phyloP scores from a whole-genome alignment of 495 filamentous ascomycete genomes.

The Cladorrhinum samala region DNA sequence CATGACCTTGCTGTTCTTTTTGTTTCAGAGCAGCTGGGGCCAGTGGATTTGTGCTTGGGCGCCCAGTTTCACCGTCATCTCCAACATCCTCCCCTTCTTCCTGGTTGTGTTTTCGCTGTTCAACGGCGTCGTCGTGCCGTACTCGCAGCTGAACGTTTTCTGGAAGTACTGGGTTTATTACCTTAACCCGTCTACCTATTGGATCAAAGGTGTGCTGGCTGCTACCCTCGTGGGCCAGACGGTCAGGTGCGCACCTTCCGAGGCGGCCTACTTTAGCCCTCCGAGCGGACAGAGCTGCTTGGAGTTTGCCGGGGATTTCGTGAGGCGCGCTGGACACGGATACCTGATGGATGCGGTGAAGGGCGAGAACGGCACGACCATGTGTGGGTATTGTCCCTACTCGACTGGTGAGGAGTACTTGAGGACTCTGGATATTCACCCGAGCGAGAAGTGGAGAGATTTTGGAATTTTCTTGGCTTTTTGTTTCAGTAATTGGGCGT shows the following conservation, averaged over 20 bases:
- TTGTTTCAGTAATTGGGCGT: constrained; percentile 66
- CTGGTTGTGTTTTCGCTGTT: constrained; percentile 71
- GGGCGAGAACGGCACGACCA: constrained; percentile 39
- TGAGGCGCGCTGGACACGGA: constrained; percentile 39
- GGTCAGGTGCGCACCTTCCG: constrained; percentile 52
- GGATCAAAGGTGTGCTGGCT: constrained; percentile 67
- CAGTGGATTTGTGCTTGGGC: constrained; percentile 83
- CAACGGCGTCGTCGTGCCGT: constrained; percentile 67
- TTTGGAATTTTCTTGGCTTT: constrained; percentile 77
- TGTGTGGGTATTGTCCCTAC: constrained; percentile 76
- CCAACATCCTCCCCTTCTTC: constrained; percentile 70
- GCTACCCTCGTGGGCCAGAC: constrained; percentile 48
- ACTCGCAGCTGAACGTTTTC: constrained; percentile 55
- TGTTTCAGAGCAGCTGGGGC: constrained; percentile 73
- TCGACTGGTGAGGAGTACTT: constrained; percentile 61
- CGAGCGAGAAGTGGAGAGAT: constrained; percentile 58
- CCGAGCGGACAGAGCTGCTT: constrained; percentile 58
- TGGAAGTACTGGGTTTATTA: constrained; percentile 77
- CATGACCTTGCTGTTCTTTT: constrained; percentile 75
- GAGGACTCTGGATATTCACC: constrained; percentile 57
- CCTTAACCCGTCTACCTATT: constrained; percentile 63
- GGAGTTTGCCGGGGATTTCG: constrained; percentile 53
- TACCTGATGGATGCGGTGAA: constrained; percentile 55
- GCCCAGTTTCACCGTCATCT: constrained; percentile 72
- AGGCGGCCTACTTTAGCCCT: constrained; percentile 61